These are phyloP conservation scores for Pugionium dolabratum DNA, from an alignment of 345 rosid genomes.

Conservation along the genomic window DNA sequence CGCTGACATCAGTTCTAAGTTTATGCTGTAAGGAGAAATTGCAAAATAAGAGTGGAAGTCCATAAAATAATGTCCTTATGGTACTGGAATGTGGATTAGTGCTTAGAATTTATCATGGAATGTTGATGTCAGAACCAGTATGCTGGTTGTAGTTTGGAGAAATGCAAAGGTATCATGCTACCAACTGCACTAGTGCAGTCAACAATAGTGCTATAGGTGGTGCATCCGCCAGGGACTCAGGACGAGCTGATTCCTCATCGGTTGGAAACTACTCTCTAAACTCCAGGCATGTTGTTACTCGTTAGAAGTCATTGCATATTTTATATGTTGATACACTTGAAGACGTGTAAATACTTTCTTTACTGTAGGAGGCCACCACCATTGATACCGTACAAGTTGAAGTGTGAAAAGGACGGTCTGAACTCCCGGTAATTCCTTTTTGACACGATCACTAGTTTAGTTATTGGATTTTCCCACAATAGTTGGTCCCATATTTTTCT, in stretches of 20 bases:
- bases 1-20: slow-evolving; percentile 31
- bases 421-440: slow-evolving; percentile 70
- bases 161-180: slow-evolving; percentile 97
- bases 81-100: slow-evolving; percentile 47
- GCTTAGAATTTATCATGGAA: slow-evolving; percentile 42
- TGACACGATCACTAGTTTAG: slow-evolving; percentile 13
- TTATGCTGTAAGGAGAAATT: slow-evolving; percentile 38
- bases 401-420: slow-evolving; percentile 85
- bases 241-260: slow-evolving; percentile 79
- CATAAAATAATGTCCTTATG: slow-evolving; percentile 26
- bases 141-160: slow-evolving; percentile 88
- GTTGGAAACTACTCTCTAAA: slow-evolving; percentile 60
- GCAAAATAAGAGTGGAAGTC: slow-evolving; percentile 31
- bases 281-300: slow-evolving; percentile 59
- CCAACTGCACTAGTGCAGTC: slow-evolving; percentile 94
- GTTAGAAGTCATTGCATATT: slow-evolving; percentile 14
- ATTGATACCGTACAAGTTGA: slow-evolving; percentile 76
- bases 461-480: background rate
- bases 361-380: slow-evolving; percentile 73
- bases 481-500: background rate
- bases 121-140: slow-evolving; percentile 72
- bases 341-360: slow-evolving; percentile 24
- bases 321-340: slow-evolving; percentile 33
- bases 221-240: slow-evolving; percentile 71
- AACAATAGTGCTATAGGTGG: slow-evolving; percentile 78